These are phyloP conservation scores for Aquanectria penicillioides DNA, from an alignment of 2,329 filamentous ascomycete genomes.

Conservation along the genomic window DNA sequence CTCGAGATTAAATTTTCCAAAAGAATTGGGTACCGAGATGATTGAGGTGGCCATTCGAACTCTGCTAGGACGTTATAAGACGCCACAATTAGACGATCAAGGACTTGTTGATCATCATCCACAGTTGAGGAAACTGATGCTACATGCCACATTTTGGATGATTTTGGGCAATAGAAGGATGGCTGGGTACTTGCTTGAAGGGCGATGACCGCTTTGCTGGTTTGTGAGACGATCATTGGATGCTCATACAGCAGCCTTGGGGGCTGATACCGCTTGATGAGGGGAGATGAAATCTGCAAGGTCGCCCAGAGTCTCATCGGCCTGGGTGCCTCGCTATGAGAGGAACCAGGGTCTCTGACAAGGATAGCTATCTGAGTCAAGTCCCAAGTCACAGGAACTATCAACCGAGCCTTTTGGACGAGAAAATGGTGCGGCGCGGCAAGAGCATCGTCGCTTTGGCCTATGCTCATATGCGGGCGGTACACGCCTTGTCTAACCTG, in stretches of 20 bases:
- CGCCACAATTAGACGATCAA: slow-evolving; percentile 51
- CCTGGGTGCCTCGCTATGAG: slow-evolving; percentile 44
- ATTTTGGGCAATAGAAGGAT: slow-evolving; percentile 21
- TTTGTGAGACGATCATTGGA: neutral
- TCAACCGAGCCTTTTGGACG: slow-evolving; percentile 59
- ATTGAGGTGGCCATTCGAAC: slow-evolving; percentile 57
- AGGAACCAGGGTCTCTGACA: slow-evolving; percentile 53
- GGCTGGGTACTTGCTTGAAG: slow-evolving; percentile 11
- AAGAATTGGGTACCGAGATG: slow-evolving; percentile 54
- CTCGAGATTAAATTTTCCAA: slow-evolving; percentile 55
- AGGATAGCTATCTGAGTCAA: slow-evolving; percentile 62
- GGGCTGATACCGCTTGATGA: slow-evolving; percentile 9
- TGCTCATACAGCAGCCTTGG: slow-evolving; percentile 15
- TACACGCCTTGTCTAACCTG: slow-evolving; percentile 40
- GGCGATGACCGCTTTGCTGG: neutral
- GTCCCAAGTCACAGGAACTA: slow-evolving; percentile 61
- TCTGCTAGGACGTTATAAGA: slow-evolving; percentile 66
- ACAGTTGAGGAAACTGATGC: neutral
- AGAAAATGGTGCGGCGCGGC: slow-evolving; percentile 60
- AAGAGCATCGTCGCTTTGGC: slow-evolving; percentile 61
- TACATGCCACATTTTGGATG: slow-evolving; percentile 13
- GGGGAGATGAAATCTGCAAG: slow-evolving; percentile 49
- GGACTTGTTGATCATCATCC: neutral
- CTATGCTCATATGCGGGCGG: slow-evolving; percentile 66
- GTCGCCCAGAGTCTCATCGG: slow-evolving; percentile 68